Evolutionary conservation across 768 basidiomycete genomes (phyloP).

Genomic region (Suillus luteus): DNA sequence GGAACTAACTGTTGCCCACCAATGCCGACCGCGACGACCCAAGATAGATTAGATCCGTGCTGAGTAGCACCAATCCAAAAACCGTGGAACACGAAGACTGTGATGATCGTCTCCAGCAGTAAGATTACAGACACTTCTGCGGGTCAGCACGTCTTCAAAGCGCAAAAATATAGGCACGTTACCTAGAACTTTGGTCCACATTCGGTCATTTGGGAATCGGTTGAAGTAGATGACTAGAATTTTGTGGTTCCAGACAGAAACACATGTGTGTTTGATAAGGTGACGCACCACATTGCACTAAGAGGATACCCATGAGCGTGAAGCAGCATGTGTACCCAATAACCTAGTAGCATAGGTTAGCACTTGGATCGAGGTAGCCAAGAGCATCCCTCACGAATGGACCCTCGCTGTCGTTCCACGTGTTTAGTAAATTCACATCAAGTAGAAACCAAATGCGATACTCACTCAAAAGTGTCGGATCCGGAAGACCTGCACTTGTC

Average conservation of each 20-base stretch:
- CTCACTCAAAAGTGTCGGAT: constrained; percentile 10
- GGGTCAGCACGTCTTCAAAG: background rate
- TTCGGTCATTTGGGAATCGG: constrained; percentile 20
- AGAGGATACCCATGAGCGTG: constrained; percentile 19
- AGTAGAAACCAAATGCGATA: background rate
- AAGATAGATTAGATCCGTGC: constrained; percentile 13
- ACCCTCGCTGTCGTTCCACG: constrained; percentile 11
- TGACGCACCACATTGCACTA: constrained; percentile 19
- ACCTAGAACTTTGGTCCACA: constrained; percentile 21
- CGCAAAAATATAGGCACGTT: background rate
- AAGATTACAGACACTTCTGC: constrained; percentile 17
- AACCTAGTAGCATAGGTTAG: constrained; percentile 6
- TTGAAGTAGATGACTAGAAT: constrained; percentile 23
- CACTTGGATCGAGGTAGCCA: background rate
- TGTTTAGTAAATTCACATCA: background rate
- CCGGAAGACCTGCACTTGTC: background rate
- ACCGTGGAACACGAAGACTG: constrained; percentile 13
- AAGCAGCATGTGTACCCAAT: constrained; percentile 22
- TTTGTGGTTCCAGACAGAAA: background rate
- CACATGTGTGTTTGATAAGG: too few species aligned
- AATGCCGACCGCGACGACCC: constrained; percentile 9
- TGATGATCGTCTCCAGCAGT: constrained; percentile 22
- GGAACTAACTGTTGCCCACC: constrained; percentile 8
- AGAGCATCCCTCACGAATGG: constrained; percentile 15
- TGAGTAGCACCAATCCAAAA: constrained; percentile 17